phyloP scores from a whole-genome alignment of 2,329 filamentous ascomycete genomes.

The Pseudogymnoascus verrucosus region DNA sequence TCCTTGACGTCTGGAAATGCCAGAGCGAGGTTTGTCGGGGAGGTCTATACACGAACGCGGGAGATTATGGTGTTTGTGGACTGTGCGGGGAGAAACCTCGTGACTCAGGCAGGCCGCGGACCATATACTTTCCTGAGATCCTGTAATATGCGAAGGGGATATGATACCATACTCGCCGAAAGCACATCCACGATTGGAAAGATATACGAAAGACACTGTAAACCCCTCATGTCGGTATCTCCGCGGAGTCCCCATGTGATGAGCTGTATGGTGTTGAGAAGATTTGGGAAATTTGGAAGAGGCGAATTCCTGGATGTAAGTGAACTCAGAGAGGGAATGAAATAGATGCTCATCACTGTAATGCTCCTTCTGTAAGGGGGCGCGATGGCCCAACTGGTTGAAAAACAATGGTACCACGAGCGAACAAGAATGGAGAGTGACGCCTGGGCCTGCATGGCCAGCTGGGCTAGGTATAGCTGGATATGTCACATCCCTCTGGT shows the following conservation, averaged over 20 bases:
- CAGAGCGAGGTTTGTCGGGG: slow-evolving; percentile 44
- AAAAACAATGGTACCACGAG: neutral
- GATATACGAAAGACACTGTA: neutral
- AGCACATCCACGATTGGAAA: slow-evolving; percentile 3
- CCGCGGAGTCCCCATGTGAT: neutral
- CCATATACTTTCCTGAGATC: neutral
- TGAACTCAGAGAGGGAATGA: neutral
- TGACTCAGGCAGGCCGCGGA: neutral
- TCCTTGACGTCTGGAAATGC: slow-evolving; percentile 58
- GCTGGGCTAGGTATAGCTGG: slow-evolving; percentile 5
- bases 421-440: neutral
- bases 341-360: slow-evolving; percentile 5
- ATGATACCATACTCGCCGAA: neutral
- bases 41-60: slow-evolving; percentile 57
- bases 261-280: neutral
- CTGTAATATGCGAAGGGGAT: neutral
- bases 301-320: neutral
- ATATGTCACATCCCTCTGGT: neutral
- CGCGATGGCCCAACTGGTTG: neutral
- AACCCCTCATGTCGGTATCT: neutral
- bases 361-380: neutral
- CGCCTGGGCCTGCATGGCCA: slow-evolving; percentile 3
- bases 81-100: slow-evolving; percentile 45
- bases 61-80: slow-evolving; percentile 62
- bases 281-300: slow-evolving; percentile 3